These are phyloP conservation scores for Podaxis sp. DNA, from an alignment of 768 basidiomycete species.

Conservation along the genomic window DNA sequence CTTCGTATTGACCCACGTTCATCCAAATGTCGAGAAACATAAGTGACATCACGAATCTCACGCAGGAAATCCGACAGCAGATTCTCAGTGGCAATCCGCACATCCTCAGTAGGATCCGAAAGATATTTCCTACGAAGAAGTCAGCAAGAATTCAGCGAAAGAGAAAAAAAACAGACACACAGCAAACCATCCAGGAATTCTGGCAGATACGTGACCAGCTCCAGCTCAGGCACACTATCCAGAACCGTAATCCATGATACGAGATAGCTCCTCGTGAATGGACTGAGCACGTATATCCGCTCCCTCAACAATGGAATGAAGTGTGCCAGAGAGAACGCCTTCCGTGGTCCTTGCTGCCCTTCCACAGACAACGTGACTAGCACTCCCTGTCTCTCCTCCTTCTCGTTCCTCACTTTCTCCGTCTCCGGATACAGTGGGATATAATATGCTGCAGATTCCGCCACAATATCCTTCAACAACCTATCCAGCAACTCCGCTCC, in stretches of 20 bases:
- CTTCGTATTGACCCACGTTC: constrained; percentile 49
- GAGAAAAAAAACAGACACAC: constrained; percentile 44
- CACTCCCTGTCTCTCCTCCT: constrained; percentile 55
- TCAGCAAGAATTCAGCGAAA: not conserved
- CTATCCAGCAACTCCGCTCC: constrained; percentile 96
- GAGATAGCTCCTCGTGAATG: constrained; percentile 94
- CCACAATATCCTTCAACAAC: constrained; percentile 96
- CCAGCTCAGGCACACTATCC: constrained; percentile 94
- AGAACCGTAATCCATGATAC: constrained; percentile 96
- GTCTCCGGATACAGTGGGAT: constrained; percentile 86
- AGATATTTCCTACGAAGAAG: constrained; percentile 74
- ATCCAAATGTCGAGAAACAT: constrained; percentile 66
- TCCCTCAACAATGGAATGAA: constrained; percentile 94
- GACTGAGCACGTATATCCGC: constrained; percentile 92
- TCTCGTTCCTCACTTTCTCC: constrained; percentile 61
- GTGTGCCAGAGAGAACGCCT: constrained; percentile 90
- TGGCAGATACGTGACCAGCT: constrained; percentile 91
- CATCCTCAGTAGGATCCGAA: constrained; percentile 92
- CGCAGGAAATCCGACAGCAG: constrained; percentile 86
- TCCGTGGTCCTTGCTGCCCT: constrained; percentile 45
- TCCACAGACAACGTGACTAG: constrained; percentile 65
- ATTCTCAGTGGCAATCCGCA: constrained; percentile 87
- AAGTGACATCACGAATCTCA: constrained; percentile 85
- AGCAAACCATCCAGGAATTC: constrained; percentile 93
- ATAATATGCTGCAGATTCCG: constrained; percentile 93